Base-by-base conservation (phyloP, 805 yeast species). In the Kuraishia cidri region DNA sequence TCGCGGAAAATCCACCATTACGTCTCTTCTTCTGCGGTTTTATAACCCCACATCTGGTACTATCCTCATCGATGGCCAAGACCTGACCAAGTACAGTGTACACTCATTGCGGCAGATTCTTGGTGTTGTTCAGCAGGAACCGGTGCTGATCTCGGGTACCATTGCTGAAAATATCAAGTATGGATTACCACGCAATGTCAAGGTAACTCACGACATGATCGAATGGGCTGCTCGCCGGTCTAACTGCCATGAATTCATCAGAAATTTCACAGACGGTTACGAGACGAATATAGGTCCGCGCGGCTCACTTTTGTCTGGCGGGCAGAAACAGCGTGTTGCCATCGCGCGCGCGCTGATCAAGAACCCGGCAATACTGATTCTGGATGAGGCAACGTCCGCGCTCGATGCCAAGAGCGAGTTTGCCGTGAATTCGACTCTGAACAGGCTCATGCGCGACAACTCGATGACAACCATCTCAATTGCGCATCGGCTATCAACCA, bases 331-430 rank as follows among this genome's bases (percentile, higher is more conserved):
- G 54, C 64, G 97, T 44, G 77, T 90, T 29, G 94, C 96, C 8
- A 64, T 90, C 36, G 96, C 97, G 2, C 68, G 97, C 39, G 85
- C 96, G 0, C 64, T 90, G 33, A 66, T 90, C 33, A 33, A 29
- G 36, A 68, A 77, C 30, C 97, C 97, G 2, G 66, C 78, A 5
- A 68, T 90, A 13, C 58, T 90, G 37, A 75, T 90, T 23, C 59
- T 90, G 38, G 97, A 90, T 53, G 97, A 90, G 52, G 95, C 97
- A 6, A 90, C 97, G 0, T 84, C 95, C 25, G 97, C 97, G 0
- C 62, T 90, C 26, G 97, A 90, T 48, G 73, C 92, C 20, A 85
- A 82, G 35, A 79, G 88, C 47, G 97, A 90, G 50, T 77, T 79
- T 42, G 72, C 83, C 5, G 94, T 90, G 26, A 87, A 88, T 54